Percentiles rank a stretch among this genome's conserved stretches.
Conservation (phyloP, 208 protist genomes). For the Crithidia bombi region DNA sequence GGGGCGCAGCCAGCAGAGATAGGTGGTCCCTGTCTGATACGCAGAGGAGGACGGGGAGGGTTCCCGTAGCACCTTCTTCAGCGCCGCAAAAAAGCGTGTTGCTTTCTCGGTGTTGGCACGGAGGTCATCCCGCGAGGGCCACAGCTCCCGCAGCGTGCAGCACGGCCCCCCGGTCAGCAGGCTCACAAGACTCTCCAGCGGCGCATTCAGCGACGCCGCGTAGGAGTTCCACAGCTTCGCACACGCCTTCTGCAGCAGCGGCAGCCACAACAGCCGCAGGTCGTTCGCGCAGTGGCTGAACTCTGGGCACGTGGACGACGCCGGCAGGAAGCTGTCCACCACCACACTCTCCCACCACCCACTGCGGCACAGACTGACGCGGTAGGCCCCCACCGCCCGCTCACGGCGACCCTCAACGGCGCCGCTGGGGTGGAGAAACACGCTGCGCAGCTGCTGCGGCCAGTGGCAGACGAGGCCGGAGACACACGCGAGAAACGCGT, state of each 20-base stretch:
- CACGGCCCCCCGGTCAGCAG: slow-evolving; percentile 55
- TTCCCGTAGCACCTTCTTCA: slow-evolving; percentile 17
- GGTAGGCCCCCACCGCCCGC: slow-evolving; percentile 37
- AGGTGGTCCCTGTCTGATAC: neutral
- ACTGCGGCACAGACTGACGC: slow-evolving; percentile 41
- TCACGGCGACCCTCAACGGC: slow-evolving; percentile 20
- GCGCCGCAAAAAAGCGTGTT: slow-evolving; percentile 8
- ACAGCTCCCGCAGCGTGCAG: slow-evolving; percentile 39
- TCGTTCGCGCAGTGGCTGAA: slow-evolving; percentile 48
- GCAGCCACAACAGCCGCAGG: slow-evolving; percentile 72
- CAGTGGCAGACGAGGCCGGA: slow-evolving; percentile 42
- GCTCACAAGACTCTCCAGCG: slow-evolving; percentile 43
- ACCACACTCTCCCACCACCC: slow-evolving; percentile 60
- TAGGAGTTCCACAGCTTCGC: slow-evolving; percentile 83
- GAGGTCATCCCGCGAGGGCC: slow-evolving; percentile 31
- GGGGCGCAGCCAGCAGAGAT: slow-evolving; percentile 30
- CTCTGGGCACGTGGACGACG: slow-evolving; percentile 33
- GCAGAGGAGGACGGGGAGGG: neutral
- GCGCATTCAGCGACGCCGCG: slow-evolving; percentile 45
- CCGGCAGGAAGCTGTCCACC: slow-evolving; percentile 69
- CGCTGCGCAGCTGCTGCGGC: slow-evolving; percentile 33
- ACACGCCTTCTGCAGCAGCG: slow-evolving; percentile 87
- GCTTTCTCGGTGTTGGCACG: slow-evolving; percentile 15
- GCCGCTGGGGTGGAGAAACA: slow-evolving; percentile 46
- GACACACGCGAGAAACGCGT: slow-evolving; percentile 55